A percentile compares a stretch with the other conserved stretches of the same genome.
Conservation (phyloP, 2,329 filamentous ascomycete genomes). For the Pseudogymnoascus sp. region DNA sequence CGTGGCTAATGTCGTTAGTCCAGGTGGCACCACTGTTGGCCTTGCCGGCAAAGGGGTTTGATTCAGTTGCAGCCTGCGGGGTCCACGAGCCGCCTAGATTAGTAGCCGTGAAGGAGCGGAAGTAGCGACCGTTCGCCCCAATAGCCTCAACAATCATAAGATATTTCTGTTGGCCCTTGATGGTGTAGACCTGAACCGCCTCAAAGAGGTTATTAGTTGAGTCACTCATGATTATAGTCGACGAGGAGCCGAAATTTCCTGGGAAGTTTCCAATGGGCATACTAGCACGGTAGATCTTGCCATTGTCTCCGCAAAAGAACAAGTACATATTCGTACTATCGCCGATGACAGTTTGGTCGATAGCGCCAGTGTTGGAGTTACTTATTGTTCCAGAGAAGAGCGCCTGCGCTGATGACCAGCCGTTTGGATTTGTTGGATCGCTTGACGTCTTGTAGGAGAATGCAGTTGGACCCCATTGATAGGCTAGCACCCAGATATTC, state of each 20-base stretch:
- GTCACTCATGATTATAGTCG: constrained; percentile 44
- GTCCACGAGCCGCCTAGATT: constrained; percentile 29
- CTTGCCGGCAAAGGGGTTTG: constrained; percentile 30
- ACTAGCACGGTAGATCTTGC: constrained; percentile 53
- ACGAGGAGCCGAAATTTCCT: constrained; percentile 45
- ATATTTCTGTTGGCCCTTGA: constrained; percentile 24
- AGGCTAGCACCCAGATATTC: constrained; percentile 54
- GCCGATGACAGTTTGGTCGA: constrained; percentile 57
- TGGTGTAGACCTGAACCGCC: constrained; percentile 30
- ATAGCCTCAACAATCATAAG: constrained; percentile 34
- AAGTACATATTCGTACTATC: constrained; percentile 55
- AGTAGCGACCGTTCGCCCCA: constrained; percentile 28
- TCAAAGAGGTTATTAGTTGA: constrained; percentile 32
- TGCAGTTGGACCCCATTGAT: constrained; percentile 52
- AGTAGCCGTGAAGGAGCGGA: constrained; percentile 31
- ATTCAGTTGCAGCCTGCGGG: constrained; percentile 28
- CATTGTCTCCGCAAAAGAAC: constrained; percentile 60
- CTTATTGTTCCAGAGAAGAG: constrained; percentile 49
- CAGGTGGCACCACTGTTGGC: constrained; percentile 28
- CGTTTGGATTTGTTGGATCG: constrained; percentile 47
- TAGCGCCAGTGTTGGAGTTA: constrained; percentile 42
- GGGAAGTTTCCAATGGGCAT: constrained; percentile 58
- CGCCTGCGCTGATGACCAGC: constrained; percentile 45
- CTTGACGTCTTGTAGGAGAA: constrained; percentile 53
- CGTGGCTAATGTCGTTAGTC: constrained; percentile 30